A percentile compares a stretch with the other conserved stretches of the same genome.
Evolutionary conservation across 163 green algal species (phyloP).

Genomic region (Prototheca wickerhamii): DNA sequence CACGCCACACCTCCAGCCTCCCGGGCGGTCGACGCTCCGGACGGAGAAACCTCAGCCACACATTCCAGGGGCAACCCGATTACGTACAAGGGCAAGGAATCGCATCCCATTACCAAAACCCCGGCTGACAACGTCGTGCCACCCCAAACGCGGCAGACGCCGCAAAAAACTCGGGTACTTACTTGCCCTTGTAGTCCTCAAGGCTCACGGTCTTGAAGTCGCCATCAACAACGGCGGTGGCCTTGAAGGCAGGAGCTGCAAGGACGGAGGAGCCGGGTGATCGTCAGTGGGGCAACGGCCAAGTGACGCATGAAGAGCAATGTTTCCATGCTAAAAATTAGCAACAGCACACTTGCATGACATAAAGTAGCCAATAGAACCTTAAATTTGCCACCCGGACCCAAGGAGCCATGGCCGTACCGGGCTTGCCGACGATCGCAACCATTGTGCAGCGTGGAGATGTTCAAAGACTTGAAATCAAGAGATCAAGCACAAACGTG

Average conservation of each 20-base stretch:
- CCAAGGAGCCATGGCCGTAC: not conserved
- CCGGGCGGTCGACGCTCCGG: no score
- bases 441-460: not conserved
- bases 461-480: not conserved
- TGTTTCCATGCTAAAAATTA: not conserved
- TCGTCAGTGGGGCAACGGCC: not conserved
- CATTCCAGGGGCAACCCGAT: no score
- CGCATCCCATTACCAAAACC: no score
- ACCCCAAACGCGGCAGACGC: no score
- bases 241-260: slow-evolving; percentile 72
- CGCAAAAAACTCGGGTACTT: not conserved
- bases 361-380: not conserved
- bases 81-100: no score
- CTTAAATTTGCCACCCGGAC: not conserved
- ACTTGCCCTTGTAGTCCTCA: slow-evolving; percentile 62
- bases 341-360: not conserved
- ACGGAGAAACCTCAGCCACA: no score
- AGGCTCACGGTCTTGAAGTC: slow-evolving; percentile 79
- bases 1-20: no score
- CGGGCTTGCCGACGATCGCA: slow-evolving; percentile 1
- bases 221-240: slow-evolving; percentile 59
- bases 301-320: not conserved
- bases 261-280: not conserved
- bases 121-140: no score
- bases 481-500: not conserved